Percentiles rank a stretch among this genome's conserved stretches.
These are phyloP conservation scores for Sarcodon aspratus DNA, from an alignment of 768 basidiomycete species.

Conservation along the genomic window DNA sequence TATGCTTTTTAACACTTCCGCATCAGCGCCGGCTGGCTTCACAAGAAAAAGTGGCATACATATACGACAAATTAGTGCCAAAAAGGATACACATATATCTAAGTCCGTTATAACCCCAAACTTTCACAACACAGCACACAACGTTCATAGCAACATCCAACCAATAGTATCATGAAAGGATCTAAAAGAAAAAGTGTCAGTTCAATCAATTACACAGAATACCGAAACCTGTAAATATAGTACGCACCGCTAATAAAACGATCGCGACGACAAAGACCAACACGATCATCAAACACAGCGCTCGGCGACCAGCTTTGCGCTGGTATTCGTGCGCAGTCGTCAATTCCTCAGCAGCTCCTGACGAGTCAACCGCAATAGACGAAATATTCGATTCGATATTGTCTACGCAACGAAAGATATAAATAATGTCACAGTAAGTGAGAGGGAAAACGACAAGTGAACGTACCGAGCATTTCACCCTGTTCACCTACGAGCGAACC, in stretches of 20 bases:
- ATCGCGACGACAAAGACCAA: slow-evolving; percentile 78
- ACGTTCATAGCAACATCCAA: too few relatives aligned
- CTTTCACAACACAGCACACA: too few relatives aligned
- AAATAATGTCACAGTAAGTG: not conserved
- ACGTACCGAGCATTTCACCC: slow-evolving; percentile 85
- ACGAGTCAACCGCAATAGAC: slow-evolving; percentile 73
- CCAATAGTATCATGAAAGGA: slow-evolving; percentile 12
- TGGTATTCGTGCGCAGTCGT: slow-evolving; percentile 88
- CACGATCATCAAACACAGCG: slow-evolving; percentile 83
- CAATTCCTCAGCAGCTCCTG: slow-evolving; percentile 77
- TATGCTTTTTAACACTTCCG: too few relatives aligned
- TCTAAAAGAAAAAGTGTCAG: slow-evolving; percentile 13
- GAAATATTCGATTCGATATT: slow-evolving; percentile 93
- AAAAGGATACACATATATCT: too few relatives aligned
- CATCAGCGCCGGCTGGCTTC: too few relatives aligned
- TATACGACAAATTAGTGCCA: too few relatives aligned
- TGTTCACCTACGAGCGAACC: slow-evolving; percentile 93
- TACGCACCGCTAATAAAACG: slow-evolving; percentile 84
- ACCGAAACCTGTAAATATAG: slow-evolving; percentile 11
- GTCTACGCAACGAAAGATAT: slow-evolving; percentile 33
- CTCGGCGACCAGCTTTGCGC: slow-evolving; percentile 83
- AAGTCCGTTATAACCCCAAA: too few relatives aligned
- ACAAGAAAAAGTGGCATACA: too few relatives aligned
- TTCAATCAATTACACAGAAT: slow-evolving; percentile 13
- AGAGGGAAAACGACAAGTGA: not conserved